Conservation (phyloP, 2,329 filamentous ascomycete genomes). For the Colletotrichum spaethianum region DNA sequence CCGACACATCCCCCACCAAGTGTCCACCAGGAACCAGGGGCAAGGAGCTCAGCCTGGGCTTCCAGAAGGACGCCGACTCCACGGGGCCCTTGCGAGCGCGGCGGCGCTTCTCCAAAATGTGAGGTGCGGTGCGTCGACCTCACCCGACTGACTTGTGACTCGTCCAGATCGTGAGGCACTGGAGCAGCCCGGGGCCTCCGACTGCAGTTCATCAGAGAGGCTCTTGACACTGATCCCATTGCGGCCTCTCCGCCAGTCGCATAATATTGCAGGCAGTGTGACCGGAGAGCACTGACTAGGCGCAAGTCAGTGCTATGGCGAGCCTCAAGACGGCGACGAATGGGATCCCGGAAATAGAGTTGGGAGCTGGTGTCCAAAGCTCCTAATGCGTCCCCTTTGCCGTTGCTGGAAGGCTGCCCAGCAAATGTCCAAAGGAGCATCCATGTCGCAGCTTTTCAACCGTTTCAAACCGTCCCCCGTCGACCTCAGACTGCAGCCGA, state of each 20-base stretch:
- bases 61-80: slow-evolving; percentile 32
- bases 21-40: slow-evolving; percentile 29
- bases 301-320: neutral
- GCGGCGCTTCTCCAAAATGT: slow-evolving; percentile 4
- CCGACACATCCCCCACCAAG: neutral
- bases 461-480: slow-evolving; percentile 26
- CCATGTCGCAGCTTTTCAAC: slow-evolving; percentile 36
- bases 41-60: slow-evolving; percentile 23
- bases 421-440: slow-evolving; percentile 18
- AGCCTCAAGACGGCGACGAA: slow-evolving; percentile 2
- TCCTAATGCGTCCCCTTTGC: slow-evolving; percentile 18
- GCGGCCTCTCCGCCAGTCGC: slow-evolving; percentile 2
- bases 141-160: neutral
- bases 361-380: slow-evolving; percentile 39
- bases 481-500: slow-evolving; percentile 11
- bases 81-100: slow-evolving; percentile 10
- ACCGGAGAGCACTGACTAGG: slow-evolving; percentile 24
- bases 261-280: slow-evolving; percentile 28
- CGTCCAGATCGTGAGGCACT: neutral
- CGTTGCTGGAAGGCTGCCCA: slow-evolving; percentile 16
- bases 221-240: neutral
- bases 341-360: slow-evolving; percentile 29
- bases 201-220: neutral
- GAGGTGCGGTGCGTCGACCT: slow-evolving; percentile 10
- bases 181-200: slow-evolving; percentile 20